Conservation (phyloP, 352 stramenopile genomes). For the Phytopythium ostracodes region DNA sequence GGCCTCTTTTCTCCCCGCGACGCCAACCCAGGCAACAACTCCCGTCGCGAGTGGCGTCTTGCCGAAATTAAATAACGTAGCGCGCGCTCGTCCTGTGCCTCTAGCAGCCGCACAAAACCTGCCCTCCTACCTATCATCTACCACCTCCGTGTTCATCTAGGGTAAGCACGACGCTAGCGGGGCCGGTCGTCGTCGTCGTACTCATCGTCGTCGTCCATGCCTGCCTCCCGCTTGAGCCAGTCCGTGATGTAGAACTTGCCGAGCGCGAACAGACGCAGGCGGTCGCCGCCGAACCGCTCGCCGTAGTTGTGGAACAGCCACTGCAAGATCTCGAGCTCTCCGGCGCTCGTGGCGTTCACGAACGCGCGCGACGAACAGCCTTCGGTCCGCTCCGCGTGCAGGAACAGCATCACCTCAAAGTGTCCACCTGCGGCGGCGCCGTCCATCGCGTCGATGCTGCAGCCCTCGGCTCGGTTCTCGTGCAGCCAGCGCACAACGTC, state of each 20-base stretch:
- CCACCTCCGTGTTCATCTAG: neutral
- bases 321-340: conserved; percentile 33
- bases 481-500: conserved; percentile 29
- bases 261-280: conserved; percentile 27
- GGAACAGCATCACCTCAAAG: conserved; percentile 35
- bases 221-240: conserved; percentile 22
- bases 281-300: conserved; percentile 22
- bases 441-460: conserved; percentile 28
- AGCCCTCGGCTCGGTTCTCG: conserved; percentile 22
- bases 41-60: neutral
- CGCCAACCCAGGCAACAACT: too few species aligned
- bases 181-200: conserved; percentile 5
- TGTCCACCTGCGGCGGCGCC: conserved; percentile 19
- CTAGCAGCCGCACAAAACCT: neutral
- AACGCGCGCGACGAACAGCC: conserved; percentile 22
- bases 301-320: conserved; percentile 30
- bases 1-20: too few species aligned
- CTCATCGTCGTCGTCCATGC: conserved; percentile 7
- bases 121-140: neutral
- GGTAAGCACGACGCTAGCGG: neutral
- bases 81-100: neutral
- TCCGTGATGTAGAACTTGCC: conserved; percentile 33
- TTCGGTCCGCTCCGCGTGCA: conserved; percentile 15
- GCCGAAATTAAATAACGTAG: neutral
- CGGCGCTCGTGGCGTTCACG: conserved; percentile 27